phyloP scores from a whole-genome alignment of 164 flowering plant species.

The Nymphaea thermarum region DNA sequence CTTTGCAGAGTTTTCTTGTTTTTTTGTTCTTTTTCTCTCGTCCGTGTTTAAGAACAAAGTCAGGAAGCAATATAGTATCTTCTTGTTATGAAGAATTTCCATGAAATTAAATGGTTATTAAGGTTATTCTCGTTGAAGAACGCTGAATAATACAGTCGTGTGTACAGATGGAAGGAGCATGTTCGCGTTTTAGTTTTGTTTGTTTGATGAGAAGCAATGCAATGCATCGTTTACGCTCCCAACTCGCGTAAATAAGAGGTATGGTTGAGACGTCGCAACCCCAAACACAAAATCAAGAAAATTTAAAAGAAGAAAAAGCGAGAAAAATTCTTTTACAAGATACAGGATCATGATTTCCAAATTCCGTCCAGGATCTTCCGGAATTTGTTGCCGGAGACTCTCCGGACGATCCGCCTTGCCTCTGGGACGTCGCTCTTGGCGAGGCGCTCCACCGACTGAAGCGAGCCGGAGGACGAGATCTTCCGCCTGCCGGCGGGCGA shows the following conservation, averaged over 20 bases:
- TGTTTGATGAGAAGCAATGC: neutral
- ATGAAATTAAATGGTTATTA: no score
- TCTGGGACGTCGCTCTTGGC: constrained; percentile 48
- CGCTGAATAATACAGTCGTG: neutral
- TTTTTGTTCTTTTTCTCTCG: no score
- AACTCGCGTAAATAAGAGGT: neutral
- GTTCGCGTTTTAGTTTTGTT: no score
- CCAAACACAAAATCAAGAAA: neutral
- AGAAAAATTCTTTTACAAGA: no score
- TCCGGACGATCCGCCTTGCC: constrained; percentile 11
- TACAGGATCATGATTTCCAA: constrained; percentile 6
- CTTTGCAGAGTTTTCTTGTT: no score
- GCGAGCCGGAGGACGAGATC: constrained; percentile 48
- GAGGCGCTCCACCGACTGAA: constrained; percentile 63
- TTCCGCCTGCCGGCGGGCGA: constrained; percentile 58
- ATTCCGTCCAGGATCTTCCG: constrained; percentile 47
- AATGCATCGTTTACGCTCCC: neutral
- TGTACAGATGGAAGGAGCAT: neutral
- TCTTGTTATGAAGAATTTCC: no score
- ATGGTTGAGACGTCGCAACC: neutral
- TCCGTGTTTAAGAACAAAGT: no score
- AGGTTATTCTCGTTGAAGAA: no score
- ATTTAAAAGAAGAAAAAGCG: neutral
- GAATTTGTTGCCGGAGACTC: constrained; percentile 31
- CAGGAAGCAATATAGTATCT: no score